Evolutionary conservation across 139 green algal species (phyloP).

Genomic region (Tetradesmus lagerheimii): DNA sequence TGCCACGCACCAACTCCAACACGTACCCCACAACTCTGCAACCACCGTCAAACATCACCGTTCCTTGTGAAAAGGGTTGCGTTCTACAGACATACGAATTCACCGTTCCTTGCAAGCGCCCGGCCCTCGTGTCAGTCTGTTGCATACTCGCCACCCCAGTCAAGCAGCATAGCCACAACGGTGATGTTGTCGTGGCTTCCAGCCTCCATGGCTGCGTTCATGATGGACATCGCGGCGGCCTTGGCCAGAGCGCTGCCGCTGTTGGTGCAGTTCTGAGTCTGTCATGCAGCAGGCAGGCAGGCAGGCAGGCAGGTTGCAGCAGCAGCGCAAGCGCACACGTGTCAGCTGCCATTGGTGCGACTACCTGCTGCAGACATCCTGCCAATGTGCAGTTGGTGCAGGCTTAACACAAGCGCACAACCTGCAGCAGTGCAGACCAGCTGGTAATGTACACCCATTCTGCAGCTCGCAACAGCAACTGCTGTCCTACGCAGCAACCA

Average conservation of each 20-base stretch:
- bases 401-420: background rate
- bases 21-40: no score
- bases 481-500: no score
- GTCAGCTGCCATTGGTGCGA: background rate
- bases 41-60: no score
- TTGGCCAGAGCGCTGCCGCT: constrained; percentile 26
- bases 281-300: background rate
- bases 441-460: no score
- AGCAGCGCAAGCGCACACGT: background rate
- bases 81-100: no score
- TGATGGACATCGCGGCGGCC: constrained; percentile 34
- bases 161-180: constrained; percentile 22
- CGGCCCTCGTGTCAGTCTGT: background rate
- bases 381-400: background rate
- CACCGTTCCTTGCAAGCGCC: no score
- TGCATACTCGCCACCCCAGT: constrained; percentile 38
- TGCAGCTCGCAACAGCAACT: no score
- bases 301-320: background rate
- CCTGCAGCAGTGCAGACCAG: no score
- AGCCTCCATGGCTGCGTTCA: background rate
- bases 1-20: background rate
- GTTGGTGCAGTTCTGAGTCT: constrained; percentile 37
- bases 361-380: background rate
- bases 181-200: constrained; percentile 49
- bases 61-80: no score